Base-by-base conservation (phyloP, 768 basidiomycete species). In the Cystofilobasidium macerans region DNA sequence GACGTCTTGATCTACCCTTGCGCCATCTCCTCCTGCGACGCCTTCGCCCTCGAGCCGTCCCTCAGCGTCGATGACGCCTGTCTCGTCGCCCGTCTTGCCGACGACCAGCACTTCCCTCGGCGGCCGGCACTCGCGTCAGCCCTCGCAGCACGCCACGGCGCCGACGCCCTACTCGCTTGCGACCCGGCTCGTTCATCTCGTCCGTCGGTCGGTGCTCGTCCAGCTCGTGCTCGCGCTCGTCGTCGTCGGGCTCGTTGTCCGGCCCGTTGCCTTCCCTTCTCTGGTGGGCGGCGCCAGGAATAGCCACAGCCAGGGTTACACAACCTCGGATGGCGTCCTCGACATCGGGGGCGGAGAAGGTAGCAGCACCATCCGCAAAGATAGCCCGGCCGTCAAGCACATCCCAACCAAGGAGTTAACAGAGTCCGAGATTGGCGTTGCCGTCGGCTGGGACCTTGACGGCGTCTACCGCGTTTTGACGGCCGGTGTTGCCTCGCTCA, bases 391-490 rank as follows among this genome's bases (percentile, higher is more conserved):
- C 22, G 22, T 6, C 3, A 3, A n/a, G n/a, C 45, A 47, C n/a
- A n/a, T n/a, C n/a, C n/a, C n/a, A n/a, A n/a, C n/a, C n/a, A n/a
- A n/a, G n/a, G n/a, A n/a, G n/a, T n/a, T n/a, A n/a, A n/a, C n/a
- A 54, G 51, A 30, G 28, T 42, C 16, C 26, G 51, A 48, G 20
- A 54, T 54, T 14, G 51, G 51, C 14, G 20, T 54, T 16, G 28
- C 8, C 3, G 51, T 54, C 51, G 51, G 51, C 28, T 54, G 51
- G 51, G 51, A 54, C 51, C 28, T 16, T 1, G 51, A 54, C 51
- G 51, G 51, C 51, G 51, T 54, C 28, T 54, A 54, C 28, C 26
- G 51, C 2, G 51, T 54, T 30, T 30, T 54, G 13, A 54, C 58
- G 5, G 13, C 13, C 1, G 58, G 20, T 8, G 33, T 20, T 20